Conservation (phyloP, 371 early-diverging fungal genomes). For the Mucor velutinosus region DNA sequence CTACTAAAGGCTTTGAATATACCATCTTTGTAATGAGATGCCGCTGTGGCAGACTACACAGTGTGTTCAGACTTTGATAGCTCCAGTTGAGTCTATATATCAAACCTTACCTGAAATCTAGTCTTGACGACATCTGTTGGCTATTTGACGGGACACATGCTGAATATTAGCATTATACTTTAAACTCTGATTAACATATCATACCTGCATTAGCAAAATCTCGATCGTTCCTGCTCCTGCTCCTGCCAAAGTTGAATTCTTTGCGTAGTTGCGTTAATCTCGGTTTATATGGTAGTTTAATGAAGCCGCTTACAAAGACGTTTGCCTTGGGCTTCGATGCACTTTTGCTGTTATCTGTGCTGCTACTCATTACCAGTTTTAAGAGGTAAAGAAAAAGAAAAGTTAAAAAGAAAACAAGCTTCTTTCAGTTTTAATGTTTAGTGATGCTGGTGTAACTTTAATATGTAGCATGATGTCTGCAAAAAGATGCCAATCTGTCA, state of each 20-base stretch:
- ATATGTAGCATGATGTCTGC: not conserved
- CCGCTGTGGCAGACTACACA: slow-evolving; percentile 27
- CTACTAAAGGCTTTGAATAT: slow-evolving; percentile 35
- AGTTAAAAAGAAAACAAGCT: not conserved
- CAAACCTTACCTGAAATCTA: slow-evolving; percentile 37
- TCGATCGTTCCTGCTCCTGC: slow-evolving; percentile 34
- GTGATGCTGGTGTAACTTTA: not conserved
- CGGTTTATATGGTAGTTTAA: not conserved
- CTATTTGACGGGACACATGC: not conserved
- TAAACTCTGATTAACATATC: too few species aligned
- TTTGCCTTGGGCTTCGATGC: slow-evolving; percentile 7
- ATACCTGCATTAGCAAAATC: slow-evolving; percentile 32
- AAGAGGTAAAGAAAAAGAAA: not conserved
- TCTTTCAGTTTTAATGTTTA: not conserved
- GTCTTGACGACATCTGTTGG: slow-evolving; percentile 52
- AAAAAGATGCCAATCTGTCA: not conserved
- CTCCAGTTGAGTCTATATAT: not conserved
- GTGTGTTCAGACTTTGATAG: not conserved
- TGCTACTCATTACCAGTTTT: not conserved
- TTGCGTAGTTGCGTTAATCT: not conserved
- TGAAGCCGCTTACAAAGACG: not conserved
- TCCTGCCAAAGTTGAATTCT: slow-evolving; percentile 36
- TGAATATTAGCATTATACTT: not conserved
- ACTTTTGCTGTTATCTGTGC: not conserved
- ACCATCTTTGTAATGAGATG: slow-evolving; percentile 41